Evolutionary conservation across 148 eudicot species (phyloP), one percentile per base, ranked within the genome.

Genomic region (Persicaria tinctoria): DNA sequence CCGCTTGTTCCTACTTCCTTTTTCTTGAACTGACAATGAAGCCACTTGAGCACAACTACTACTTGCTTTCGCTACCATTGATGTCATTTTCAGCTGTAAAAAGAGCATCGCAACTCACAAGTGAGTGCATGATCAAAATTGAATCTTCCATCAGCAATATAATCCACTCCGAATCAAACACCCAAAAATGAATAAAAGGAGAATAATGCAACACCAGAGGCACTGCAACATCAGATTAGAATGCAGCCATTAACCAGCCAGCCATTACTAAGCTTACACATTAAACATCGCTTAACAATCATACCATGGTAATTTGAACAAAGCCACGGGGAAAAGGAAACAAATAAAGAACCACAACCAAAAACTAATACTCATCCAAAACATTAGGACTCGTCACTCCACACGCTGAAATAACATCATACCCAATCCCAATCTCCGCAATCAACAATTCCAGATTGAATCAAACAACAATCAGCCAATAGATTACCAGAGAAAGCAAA

Each of bases 41-140:
- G 93, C 79, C 77, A 85, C 71, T 64, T 82, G 91, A 53, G 17
- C 56, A 53, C 56, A 53, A 72, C 76, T 84, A 81, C 78, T 82
- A 74, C 87, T 86, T 59, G 88, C 81, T 83, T 87, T 87, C 0
- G 97, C 90, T 80, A 90, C 91, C 87, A 90, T 76, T 6, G 97
- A 88, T 56, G 91, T 89, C 97, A 92, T 90, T 73, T 82, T 3
- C 79, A 80, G 53, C 91, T 88, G 86, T 82, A 83, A 51, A 77
- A 73, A 10, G 72, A 50, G 20, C 44, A 47, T 14, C 44, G 64
- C 64, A 27, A 18, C 18, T 57, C 44, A 27, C 32, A 27, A 57
- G 20, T 57, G 64, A 57, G 38, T 9, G 12, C 20, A 57, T 18
- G 64, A 55, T 55, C 60, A 55, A 55, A 32, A 55, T 55, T 55